These are phyloP conservation scores for Geotrichum klebahnii DNA, from an alignment of 1,139 yeast genomes.

Conservation along the genomic window DNA sequence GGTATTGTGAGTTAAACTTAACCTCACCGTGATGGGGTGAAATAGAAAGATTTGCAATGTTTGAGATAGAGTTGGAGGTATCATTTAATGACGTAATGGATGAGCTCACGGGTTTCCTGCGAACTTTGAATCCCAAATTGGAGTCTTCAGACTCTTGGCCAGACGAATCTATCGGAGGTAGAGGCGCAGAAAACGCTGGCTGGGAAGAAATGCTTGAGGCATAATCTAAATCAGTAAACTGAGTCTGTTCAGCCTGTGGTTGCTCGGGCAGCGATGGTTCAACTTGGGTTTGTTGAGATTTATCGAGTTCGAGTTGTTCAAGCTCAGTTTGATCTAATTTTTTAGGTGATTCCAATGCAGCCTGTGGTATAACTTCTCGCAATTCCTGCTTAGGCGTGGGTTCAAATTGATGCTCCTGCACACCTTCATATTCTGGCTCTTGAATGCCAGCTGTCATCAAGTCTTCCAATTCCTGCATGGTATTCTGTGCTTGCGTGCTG, in stretches of 20 bases:
- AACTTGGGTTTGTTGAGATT: too few relatives aligned
- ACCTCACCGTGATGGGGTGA: neutral
- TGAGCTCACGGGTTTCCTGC: slow-evolving; percentile 6
- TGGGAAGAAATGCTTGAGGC: too few relatives aligned
- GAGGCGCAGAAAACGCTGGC: neutral
- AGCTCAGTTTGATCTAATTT: too few relatives aligned
- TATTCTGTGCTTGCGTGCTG: neutral
- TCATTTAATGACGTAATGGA: neutral
- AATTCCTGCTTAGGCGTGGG: neutral
- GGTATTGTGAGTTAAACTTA: slow-evolving; percentile 7
- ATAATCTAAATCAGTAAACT: too few relatives aligned
- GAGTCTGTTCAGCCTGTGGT: too few relatives aligned
- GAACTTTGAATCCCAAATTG: neutral
- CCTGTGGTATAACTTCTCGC: too few relatives aligned
- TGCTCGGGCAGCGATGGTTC: too few relatives aligned
- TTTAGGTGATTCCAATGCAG: too few relatives aligned
- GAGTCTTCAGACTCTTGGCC: neutral
- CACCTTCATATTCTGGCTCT: neutral
- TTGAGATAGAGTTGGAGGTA: neutral
- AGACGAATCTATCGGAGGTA: neutral
- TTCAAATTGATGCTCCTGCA: neutral
- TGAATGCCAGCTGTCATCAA: neutral
- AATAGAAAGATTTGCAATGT: slow-evolving; percentile 1
- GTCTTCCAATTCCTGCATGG: slow-evolving; percentile 11
- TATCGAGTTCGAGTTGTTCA: too few relatives aligned